These are phyloP conservation scores for Talaromyces sp. DNA, from an alignment of 2,329 filamentous ascomycete genomes.

Conservation along the genomic window DNA sequence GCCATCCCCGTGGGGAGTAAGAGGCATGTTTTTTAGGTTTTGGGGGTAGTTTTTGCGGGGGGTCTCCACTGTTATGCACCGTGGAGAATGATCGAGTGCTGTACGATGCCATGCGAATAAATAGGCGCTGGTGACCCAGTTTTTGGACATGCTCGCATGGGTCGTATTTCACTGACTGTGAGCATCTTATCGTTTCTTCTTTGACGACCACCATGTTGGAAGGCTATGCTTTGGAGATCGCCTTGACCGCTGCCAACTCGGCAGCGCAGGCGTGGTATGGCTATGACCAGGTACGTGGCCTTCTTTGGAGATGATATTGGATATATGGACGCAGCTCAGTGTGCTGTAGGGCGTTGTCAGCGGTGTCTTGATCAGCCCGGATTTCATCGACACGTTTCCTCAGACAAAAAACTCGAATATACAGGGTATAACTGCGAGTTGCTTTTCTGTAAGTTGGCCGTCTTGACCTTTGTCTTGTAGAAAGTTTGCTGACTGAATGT, in stretches of 20 bases:
- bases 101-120: not conserved
- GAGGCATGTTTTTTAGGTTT: not conserved
- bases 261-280: not conserved
- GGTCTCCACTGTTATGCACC: not conserved
- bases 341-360: not conserved
- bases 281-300: not conserved
- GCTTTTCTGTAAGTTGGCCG: slow-evolving; percentile 14
- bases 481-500: not conserved
- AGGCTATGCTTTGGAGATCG: not conserved
- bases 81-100: not conserved
- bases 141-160: not conserved
- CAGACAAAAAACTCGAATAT: slow-evolving; percentile 17
- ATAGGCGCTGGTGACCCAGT: not conserved
- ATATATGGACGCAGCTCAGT: not conserved
- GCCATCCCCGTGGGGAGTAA: not conserved
- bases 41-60: not conserved
- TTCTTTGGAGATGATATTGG: not conserved
- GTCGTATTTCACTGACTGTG: not conserved
- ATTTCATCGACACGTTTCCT: slow-evolving; percentile 19
- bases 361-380: not conserved
- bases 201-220: not conserved
- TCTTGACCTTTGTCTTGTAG: not conserved
- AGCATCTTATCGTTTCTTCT: not conserved
- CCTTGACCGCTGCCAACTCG: not conserved
- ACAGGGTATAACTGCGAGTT: slow-evolving; percentile 20